Evolutionary conservation across 2,329 filamentous ascomycete genomes (phyloP).

Genomic region (Botrytis galanthina): DNA sequence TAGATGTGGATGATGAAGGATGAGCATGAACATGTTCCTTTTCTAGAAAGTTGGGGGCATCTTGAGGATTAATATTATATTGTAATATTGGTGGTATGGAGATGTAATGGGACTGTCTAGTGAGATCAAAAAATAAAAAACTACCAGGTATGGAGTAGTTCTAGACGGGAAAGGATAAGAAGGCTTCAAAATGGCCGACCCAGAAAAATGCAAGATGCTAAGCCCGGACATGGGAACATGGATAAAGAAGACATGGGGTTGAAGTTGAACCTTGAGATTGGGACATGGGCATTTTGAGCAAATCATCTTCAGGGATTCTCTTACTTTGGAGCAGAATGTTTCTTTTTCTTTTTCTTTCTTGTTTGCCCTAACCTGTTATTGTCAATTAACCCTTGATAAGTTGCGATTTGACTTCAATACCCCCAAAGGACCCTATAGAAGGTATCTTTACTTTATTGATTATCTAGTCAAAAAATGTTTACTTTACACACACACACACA

Average conservation of each 20-base stretch:
- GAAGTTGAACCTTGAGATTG: conserved; percentile 1
- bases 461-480: neutral
- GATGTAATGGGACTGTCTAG: conserved; percentile 9
- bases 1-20: conserved; percentile 9
- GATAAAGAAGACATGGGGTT: neutral
- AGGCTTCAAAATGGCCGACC: conserved; percentile 3
- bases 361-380: neutral
- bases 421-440: neutral
- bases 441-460: neutral
- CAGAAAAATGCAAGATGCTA: conserved; percentile 13
- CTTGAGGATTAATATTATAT: conserved; percentile 13
- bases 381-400: neutral
- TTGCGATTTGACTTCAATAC: conserved; percentile 11
- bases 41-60: conserved; percentile 14
- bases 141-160: conserved; percentile 1
- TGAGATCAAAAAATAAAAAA: conserved; percentile 1
- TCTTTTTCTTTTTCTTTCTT: neutral
- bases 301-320: conserved; percentile 6
- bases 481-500: neutral
- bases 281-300: conserved; percentile 12
- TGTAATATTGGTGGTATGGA: conserved; percentile 10
- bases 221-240: conserved; percentile 16
- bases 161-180: conserved; percentile 1
- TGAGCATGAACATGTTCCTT: conserved; percentile 9
- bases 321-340: neutral